phyloP scores from a whole-genome alignment of 176 grass and related monocot species.

The Cenchrus purpureus region DNA sequence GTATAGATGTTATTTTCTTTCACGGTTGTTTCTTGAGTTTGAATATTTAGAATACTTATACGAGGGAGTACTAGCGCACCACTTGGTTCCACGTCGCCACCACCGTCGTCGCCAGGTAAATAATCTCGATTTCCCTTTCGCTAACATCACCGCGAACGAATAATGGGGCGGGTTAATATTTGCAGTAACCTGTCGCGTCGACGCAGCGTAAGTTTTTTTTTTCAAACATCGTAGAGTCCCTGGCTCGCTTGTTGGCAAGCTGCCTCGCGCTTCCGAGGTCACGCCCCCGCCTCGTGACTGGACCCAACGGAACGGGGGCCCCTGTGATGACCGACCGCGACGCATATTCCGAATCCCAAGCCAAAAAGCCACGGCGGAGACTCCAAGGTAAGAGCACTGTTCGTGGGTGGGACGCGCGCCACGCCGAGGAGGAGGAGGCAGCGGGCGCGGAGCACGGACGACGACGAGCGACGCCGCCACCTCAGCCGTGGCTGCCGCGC shows the following conservation, averaged over 20 bases:
- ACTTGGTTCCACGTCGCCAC: no score
- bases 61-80: no score
- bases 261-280: not conserved
- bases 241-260: no score
- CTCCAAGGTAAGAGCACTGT: constrained; percentile 12
- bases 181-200: not conserved
- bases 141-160: not conserved
- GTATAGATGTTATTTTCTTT: no score
- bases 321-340: not conserved
- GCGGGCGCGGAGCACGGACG: not conserved
- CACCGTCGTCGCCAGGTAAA: not conserved
- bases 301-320: not conserved
- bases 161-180: not conserved
- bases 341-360: constrained; percentile 5
- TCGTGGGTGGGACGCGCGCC: not conserved
- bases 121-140: not conserved
- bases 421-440: not conserved
- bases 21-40: no score
- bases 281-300: not conserved
- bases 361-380: constrained; percentile 35
- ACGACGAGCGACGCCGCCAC: constrained; percentile 12
- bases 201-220: not conserved
- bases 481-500: not conserved
- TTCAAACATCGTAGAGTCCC: no score
- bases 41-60: no score